Evolutionary conservation across 495 filamentous ascomycete genomes (phyloP), one percentile per base, ranked within the genome.

Genomic region (Aspergillus sclerotioniger): DNA sequence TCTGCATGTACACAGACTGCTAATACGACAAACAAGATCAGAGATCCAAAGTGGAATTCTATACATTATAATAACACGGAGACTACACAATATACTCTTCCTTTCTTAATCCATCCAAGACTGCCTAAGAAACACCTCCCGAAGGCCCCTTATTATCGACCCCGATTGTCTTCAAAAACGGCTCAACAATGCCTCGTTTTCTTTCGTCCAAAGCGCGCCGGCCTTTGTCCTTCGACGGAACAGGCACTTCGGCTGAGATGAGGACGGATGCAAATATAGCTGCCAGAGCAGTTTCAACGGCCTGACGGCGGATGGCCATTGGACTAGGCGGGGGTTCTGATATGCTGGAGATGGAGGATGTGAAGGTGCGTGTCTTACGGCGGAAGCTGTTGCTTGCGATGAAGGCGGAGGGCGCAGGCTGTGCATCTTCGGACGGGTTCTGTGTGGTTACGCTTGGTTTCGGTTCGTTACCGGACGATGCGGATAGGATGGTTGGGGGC

Each of bases 161-260:
- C 9, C 70, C 73, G 49, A 76, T 65, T 57, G 72, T 71, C 54
- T 77, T 77, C 50, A 79, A 59, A 47, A 79, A 79, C 0, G 76
- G 75, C 58, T 79, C 74, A 4, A 79, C 70, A 28, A 79, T 70
- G 16, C 70, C 60, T 48, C 67, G 66, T 54, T 74, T 77, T 17
- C 74, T 61, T 31, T 76, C 75, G 19, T 79, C 73, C 8, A 66
- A 61, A n/a, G 69, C 70, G 2, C 74, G 70, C 2, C 67, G 68
- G 31, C 78, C 76, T 55, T 77, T 79, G 0, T 78, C 75, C 56
- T 75, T 79, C 2, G 65, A 25, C 0, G 74, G 75, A 12, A 51
- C 35, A 0, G 74, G 62, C 6, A 67, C 66, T 31, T 61, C 49
- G 0, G 63, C 15, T 3, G 75, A 76, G 32, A 79, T 74, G 17